Percentiles rank a stretch among this genome's conserved stretches.
Evolutionary conservation across 31 red algal genomes (phyloP).

Genomic region (Odonthalia washingtoniensis): DNA sequence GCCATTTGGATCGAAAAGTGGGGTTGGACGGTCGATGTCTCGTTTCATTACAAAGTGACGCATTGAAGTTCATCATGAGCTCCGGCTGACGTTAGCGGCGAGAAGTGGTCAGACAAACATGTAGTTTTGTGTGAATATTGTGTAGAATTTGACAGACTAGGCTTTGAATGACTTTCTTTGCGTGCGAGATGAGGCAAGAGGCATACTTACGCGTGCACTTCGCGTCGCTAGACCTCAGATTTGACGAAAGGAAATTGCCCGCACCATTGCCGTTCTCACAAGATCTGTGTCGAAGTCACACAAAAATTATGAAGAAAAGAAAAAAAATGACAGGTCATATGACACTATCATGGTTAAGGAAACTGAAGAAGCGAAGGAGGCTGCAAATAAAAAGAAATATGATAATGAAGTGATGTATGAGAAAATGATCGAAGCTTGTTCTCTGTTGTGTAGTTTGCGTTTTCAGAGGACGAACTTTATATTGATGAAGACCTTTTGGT

Average conservation of each 20-base stretch:
- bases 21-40: conserved; percentile 76
- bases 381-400: background rate
- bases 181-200: conserved; percentile 83
- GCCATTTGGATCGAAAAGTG: too few relatives aligned
- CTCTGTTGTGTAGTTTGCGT: conserved; percentile 71
- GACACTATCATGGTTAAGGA: conserved; percentile 10
- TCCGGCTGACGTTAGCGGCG: conserved; percentile 59
- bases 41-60: conserved; percentile 89
- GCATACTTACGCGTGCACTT: conserved; percentile 71
- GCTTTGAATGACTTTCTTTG: conserved; percentile 84
- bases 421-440: conserved; percentile 78
- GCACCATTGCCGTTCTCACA: conserved; percentile 52
- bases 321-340: background rate
- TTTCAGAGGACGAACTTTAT: conserved; percentile 84
- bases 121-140: conserved; percentile 36
- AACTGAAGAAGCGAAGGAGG: background rate
- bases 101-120: conserved; percentile 47
- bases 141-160: conserved; percentile 58
- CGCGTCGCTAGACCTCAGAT: conserved; percentile 62
- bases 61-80: conserved; percentile 85
- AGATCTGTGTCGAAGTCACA: conserved; percentile 52
- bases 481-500: too few relatives aligned
- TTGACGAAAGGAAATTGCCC: background rate
- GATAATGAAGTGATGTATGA: conserved; percentile 72
- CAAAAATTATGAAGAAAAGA: background rate